phyloP scores from a whole-genome alignment of 768 basidiomycete species.

The Zangia roseola region DNA sequence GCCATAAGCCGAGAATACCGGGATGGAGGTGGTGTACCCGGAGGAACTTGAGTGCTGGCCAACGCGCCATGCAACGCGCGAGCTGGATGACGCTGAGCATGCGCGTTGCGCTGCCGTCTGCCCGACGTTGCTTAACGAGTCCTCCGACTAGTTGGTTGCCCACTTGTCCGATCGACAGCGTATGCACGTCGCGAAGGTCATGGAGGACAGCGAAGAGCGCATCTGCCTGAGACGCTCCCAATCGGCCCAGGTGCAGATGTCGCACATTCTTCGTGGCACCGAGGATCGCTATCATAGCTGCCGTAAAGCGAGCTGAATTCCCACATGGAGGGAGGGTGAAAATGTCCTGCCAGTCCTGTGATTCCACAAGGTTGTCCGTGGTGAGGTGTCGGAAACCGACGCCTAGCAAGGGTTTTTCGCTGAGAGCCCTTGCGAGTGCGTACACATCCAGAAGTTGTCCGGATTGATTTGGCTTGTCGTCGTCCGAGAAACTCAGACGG shows the following conservation, averaged over 20 bases:
- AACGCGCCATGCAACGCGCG: slow-evolving; percentile 16
- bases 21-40: slow-evolving; percentile 18
- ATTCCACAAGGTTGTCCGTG: slow-evolving; percentile 13
- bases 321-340: not conserved
- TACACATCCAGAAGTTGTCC: slow-evolving; percentile 11
- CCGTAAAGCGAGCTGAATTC: slow-evolving; percentile 9
- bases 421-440: slow-evolving; percentile 18
- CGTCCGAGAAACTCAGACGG: slow-evolving; percentile 17
- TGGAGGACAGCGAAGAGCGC: slow-evolving; percentile 11
- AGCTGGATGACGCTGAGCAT: slow-evolving; percentile 16
- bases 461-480: not conserved
- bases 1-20: slow-evolving; percentile 7
- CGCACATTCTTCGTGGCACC: slow-evolving; percentile 16
- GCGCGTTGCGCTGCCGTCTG: not conserved
- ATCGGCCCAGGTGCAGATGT: slow-evolving; percentile 9
- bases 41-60: slow-evolving; percentile 16
- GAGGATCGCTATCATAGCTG: slow-evolving; percentile 18
- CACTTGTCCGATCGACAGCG: slow-evolving; percentile 13
- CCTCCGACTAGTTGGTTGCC: not conserved
- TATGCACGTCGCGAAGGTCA: slow-evolving; percentile 7
- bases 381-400: slow-evolving; percentile 14
- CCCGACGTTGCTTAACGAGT: not conserved
- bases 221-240: slow-evolving; percentile 12
- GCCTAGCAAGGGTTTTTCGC: slow-evolving; percentile 13
- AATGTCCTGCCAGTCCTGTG: slow-evolving; percentile 2